Evolutionary conservation across 176 grass and related monocot genomes (phyloP).

Genomic region (Hyparrhenia diplandra): DNA sequence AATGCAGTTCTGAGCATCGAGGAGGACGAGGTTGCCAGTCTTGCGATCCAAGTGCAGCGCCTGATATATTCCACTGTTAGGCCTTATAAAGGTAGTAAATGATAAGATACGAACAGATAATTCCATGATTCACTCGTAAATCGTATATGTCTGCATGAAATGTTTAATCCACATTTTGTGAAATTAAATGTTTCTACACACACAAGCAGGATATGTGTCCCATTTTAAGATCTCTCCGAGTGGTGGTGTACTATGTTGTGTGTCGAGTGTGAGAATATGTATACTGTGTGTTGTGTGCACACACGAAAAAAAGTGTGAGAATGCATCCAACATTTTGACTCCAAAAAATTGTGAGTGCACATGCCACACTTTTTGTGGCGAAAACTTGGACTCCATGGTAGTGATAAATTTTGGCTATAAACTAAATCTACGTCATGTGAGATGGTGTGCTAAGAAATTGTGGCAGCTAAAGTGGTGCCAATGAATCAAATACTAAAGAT

Average conservation of each 20-base stretch:
- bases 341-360: too few species aligned
- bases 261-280: not conserved
- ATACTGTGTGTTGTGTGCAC: too few species aligned
- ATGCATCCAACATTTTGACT: not conserved
- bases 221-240: not conserved
- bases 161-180: not conserved
- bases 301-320: not conserved
- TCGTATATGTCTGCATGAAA: not conserved
- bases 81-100: not conserved
- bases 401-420: too few species aligned
- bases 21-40: constrained; percentile 52
- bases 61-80: constrained; percentile 26
- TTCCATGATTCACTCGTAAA: not conserved
- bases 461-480: too few species aligned
- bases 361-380: too few species aligned
- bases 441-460: too few species aligned
- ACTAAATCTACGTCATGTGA: too few species aligned
- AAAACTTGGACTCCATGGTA: too few species aligned
- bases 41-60: constrained; percentile 32
- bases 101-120: not conserved
- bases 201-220: not conserved
- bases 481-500: too few species aligned
- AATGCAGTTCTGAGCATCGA: constrained; percentile 35
- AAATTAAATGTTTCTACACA: not conserved
- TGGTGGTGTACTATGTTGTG: too few species aligned